Conservation (phyloP, 306 rosid species). For the Arachis hypogaea region DNA sequence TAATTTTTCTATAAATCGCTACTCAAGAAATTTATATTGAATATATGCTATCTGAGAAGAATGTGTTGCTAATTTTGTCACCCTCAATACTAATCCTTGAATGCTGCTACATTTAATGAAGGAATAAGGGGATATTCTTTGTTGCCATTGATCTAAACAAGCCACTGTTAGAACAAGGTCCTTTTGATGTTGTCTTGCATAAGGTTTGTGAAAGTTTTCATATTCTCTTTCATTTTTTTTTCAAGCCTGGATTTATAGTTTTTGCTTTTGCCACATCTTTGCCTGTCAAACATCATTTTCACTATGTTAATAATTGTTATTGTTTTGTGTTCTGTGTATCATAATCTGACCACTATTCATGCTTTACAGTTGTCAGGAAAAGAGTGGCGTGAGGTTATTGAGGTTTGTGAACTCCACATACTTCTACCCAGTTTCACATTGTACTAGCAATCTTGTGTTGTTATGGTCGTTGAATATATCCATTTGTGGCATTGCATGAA, state of each 20-base stretch:
- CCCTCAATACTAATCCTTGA: constrained; percentile 3
- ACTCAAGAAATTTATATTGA: not conserved
- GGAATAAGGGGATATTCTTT: constrained; percentile 56
- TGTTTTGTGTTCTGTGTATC: constrained; percentile 26
- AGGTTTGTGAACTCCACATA: constrained; percentile 51
- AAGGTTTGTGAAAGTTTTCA: constrained; percentile 47
- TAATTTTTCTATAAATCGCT: constrained; percentile 14
- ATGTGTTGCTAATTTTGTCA: not conserved
- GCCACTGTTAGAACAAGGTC: constrained; percentile 58
- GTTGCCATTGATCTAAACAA: constrained; percentile 52
- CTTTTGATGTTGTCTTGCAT: constrained; percentile 54
- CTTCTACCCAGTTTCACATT: constrained; percentile 33
- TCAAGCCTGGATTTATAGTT: not conserved
- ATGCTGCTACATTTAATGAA: constrained; percentile 34
- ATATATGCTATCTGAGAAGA: not conserved
- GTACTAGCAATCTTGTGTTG: constrained; percentile 25
- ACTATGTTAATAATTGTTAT: constrained; percentile 14
- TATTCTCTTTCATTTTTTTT: not conserved
- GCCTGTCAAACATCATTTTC: constrained; percentile 1
- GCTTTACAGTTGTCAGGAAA: constrained; percentile 51
- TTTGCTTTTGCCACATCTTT: constrained; percentile 17
- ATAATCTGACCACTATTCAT: constrained; percentile 39
- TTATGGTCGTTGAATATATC: constrained; percentile 18
- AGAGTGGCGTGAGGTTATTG: constrained; percentile 50
- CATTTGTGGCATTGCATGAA: constrained; percentile 33